Percentiles rank a stretch among this genome's conserved stretches.
These are phyloP conservation scores for Sporothrix schenckii DNA, from an alignment of 2,329 filamentous ascomycete species.

Conservation along the genomic window DNA sequence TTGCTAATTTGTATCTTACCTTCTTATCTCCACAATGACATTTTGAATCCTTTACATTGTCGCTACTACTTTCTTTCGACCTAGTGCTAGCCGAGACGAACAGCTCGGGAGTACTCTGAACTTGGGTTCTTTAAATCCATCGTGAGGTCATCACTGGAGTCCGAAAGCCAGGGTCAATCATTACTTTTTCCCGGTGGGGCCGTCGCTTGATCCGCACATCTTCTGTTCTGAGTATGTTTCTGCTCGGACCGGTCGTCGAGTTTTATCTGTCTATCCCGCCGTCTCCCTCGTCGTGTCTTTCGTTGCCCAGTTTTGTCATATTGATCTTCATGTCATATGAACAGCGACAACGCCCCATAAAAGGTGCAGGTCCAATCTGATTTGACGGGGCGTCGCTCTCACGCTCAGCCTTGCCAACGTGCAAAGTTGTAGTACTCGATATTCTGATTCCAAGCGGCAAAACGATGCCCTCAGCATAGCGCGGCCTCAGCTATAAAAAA, in stretches of 20 bases:
- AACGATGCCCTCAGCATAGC: background rate
- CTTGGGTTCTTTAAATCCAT: background rate
- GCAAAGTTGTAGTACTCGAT: background rate
- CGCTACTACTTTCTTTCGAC: background rate
- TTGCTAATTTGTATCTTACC: background rate
- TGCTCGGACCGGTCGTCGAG: background rate
- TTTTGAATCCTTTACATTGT: background rate
- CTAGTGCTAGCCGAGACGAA: background rate
- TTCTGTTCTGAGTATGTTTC: background rate
- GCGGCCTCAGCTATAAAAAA: background rate
- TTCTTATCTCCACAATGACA: background rate
- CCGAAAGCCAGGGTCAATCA: background rate
- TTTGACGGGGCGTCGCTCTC: background rate
- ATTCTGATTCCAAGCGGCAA: background rate
- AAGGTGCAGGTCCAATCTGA: background rate
- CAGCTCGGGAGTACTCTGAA: slow-evolving; percentile 1
- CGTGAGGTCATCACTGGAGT: slow-evolving; percentile 10
- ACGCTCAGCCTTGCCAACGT: slow-evolving; percentile 13
- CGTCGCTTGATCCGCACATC: background rate
- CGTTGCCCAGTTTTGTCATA: background rate
- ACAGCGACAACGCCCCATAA: background rate
- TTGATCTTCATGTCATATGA: background rate
- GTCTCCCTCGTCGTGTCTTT: background rate
- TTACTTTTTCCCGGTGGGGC: slow-evolving; percentile 20
- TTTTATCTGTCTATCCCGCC: background rate